Percentiles rank a stretch among this genome's conserved stretches.
These are phyloP conservation scores for Phytophthora lateralis DNA, from an alignment of 352 stramenopile species.

Conservation along the genomic window DNA sequence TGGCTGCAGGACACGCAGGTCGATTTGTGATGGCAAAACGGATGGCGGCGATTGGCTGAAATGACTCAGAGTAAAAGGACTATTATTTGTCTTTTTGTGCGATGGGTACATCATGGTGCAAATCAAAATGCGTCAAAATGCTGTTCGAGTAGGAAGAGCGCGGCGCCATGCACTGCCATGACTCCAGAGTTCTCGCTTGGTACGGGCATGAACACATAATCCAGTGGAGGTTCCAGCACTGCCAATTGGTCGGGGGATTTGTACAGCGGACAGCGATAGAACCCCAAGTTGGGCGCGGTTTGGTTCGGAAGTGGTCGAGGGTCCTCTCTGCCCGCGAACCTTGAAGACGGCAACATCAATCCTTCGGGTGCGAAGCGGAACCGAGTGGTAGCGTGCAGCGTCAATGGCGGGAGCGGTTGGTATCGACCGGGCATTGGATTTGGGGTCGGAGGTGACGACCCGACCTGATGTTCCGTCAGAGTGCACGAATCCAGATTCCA, in stretches of 20 bases:
- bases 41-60: slow-evolving; percentile 1
- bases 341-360: slow-evolving; percentile 9
- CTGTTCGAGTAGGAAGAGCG: slow-evolving; percentile 44
- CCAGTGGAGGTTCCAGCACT: slow-evolving; percentile 39
- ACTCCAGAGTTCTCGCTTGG: slow-evolving; percentile 23
- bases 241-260: slow-evolving; percentile 27
- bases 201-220: slow-evolving; percentile 41
- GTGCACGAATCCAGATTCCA: slow-evolving; percentile 37
- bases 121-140: background rate
- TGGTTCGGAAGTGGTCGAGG: slow-evolving; percentile 10
- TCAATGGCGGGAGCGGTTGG: slow-evolving; percentile 34
- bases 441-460: background rate
- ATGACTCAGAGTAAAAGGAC: background rate
- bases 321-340: slow-evolving; percentile 4
- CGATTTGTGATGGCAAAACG: background rate
- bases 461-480: slow-evolving; percentile 9
- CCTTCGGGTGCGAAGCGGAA: slow-evolving; percentile 22
- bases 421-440: background rate
- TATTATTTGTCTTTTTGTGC: background rate
- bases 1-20: slow-evolving; percentile 18
- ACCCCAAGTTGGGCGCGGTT: slow-evolving; percentile 12
- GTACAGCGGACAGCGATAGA: slow-evolving; percentile 56
- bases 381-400: slow-evolving; percentile 34
- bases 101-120: background rate
- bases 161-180: slow-evolving; percentile 38